A percentile compares a stretch with the other conserved stretches of the same genome.
Evolutionary conservation across 257 asterid species (phyloP).

Genomic region (Asclepias syriaca): DNA sequence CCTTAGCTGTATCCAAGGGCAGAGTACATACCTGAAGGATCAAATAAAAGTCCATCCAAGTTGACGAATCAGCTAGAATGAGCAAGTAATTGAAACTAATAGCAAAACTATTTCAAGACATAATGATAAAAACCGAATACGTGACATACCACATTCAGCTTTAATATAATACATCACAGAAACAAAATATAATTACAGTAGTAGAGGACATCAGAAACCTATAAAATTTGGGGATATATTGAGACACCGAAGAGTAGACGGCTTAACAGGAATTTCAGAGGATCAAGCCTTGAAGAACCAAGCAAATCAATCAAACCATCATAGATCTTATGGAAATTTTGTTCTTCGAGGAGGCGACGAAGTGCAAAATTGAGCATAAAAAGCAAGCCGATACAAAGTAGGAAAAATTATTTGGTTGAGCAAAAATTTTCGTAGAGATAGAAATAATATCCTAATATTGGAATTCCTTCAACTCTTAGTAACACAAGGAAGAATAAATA

Average conservation of each 20-base stretch:
- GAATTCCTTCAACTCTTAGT: background rate
- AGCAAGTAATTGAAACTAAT: background rate
- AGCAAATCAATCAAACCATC: background rate
- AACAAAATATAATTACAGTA: background rate
- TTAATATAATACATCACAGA: background rate
- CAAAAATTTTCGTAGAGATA: background rate
- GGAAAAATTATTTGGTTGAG: background rate
- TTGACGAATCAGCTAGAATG: background rate
- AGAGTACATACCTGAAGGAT: conserved; percentile 57
- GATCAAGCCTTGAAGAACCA: background rate
- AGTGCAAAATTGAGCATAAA: background rate
- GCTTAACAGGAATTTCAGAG: background rate
- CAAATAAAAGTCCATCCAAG: background rate
- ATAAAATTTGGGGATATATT: background rate
- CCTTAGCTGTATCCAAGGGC: conserved; percentile 97
- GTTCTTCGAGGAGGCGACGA: background rate
- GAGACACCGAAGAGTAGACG: background rate
- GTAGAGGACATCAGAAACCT: background rate
- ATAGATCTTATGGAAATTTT: background rate
- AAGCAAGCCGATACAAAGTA: background rate
- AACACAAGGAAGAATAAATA: background rate
- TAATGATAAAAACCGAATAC: background rate
- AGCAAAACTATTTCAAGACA: background rate
- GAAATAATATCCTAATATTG: background rate
- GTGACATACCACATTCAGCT: background rate